Conservation (phyloP, 1,284 basidiomycete species). For the Pascua guehoae region DNA sequence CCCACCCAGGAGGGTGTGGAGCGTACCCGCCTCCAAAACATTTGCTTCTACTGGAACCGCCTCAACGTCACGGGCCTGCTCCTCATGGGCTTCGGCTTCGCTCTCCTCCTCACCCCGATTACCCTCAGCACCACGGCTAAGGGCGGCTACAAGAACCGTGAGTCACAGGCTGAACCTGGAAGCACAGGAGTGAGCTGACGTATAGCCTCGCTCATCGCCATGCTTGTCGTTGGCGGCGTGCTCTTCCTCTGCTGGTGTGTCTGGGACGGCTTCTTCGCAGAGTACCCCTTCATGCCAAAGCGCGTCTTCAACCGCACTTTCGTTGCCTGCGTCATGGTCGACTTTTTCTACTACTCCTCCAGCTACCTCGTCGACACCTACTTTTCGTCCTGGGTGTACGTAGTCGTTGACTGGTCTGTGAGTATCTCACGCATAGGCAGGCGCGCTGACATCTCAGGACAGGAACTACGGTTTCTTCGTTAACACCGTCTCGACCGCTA, state of each 20-base stretch:
- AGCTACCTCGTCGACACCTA: conserved; percentile 32
- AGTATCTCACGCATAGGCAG: background rate
- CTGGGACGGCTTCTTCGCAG: conserved; percentile 46
- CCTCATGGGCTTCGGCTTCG: conserved; percentile 45
- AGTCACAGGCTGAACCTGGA: conserved; percentile 6
- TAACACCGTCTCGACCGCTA: conserved; percentile 20
- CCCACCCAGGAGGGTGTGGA: too few relatives aligned
- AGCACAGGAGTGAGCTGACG: background rate
- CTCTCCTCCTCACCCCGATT: conserved; percentile 46
- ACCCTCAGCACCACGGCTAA: conserved; percentile 37
- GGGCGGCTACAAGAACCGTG: conserved; percentile 46
- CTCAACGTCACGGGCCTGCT: conserved; percentile 47
- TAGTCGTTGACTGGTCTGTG: conserved; percentile 31
- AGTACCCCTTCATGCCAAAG: conserved; percentile 46
- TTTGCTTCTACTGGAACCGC: conserved; percentile 23
- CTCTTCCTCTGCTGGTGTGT: conserved; percentile 42
- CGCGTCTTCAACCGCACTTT: conserved; percentile 49
- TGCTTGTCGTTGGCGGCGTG: conserved; percentile 47
- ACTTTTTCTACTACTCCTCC: conserved; percentile 38
- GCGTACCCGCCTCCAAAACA: background rate
- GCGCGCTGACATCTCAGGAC: background rate
- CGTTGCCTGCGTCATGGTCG: conserved; percentile 28
- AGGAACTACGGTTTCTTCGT: conserved; percentile 26
- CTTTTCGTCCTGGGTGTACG: conserved; percentile 37
- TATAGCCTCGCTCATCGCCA: conserved; percentile 46